Conservation (phyloP, 805 yeast genomes). For the Myxozyma melibiosi region DNA sequence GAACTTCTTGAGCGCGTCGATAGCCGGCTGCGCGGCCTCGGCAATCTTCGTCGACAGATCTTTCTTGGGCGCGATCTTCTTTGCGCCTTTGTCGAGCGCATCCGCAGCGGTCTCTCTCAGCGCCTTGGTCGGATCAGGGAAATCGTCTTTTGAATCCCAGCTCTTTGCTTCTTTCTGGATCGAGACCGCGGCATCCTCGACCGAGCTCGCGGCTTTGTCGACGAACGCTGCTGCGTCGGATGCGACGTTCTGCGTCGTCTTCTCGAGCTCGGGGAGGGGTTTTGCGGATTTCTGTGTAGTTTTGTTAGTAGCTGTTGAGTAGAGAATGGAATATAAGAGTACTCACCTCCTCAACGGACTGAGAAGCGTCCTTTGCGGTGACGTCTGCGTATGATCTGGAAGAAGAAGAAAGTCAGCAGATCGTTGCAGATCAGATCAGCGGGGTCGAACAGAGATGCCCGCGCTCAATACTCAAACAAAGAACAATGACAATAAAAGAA, state of each 20-base stretch:
- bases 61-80: constrained; percentile 6
- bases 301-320: neutral
- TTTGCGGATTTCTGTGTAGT: constrained; percentile 21
- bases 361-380: constrained; percentile 25
- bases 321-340: neutral
- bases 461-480: too few relatives aligned
- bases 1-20: constrained; percentile 13
- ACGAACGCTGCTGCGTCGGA: neutral
- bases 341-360: constrained; percentile 23
- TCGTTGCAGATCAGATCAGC: neutral
- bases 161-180: neutral
- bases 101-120: constrained; percentile 12
- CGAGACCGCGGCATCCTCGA: neutral
- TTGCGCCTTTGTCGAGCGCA: neutral
- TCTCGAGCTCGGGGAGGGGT: constrained; percentile 16
- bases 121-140: constrained; percentile 13
- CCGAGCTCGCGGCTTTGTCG: neutral
- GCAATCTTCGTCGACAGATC: neutral
- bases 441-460: neutral
- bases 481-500: too few relatives aligned
- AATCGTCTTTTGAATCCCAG: neutral
- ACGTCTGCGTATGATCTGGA: constrained; percentile 23
- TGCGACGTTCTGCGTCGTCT: neutral
- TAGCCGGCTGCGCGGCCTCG: constrained; percentile 13
- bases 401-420: neutral